Evolutionary conservation across 805 yeast genomes (phyloP).

Genomic region (Candida vartiovaarae): DNA sequence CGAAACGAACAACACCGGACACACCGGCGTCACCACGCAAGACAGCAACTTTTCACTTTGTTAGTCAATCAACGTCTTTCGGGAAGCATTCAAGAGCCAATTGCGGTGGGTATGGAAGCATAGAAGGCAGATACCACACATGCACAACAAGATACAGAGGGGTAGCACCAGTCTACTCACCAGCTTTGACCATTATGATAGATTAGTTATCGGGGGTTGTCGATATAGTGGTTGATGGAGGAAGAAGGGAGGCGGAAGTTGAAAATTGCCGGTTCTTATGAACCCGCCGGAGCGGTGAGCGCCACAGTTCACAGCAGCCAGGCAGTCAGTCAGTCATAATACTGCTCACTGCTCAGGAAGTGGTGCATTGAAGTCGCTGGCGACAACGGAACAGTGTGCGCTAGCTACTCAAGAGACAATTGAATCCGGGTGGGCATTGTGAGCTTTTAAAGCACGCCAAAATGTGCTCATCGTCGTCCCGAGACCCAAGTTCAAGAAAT

Average conservation of each 20-base stretch:
- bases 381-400: no score
- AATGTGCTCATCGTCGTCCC: no score
- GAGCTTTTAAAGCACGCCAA: no score
- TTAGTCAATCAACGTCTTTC: neutral
- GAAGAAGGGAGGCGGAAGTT: neutral
- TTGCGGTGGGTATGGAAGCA: no score
- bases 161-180: conserved; percentile 17
- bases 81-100: no score
- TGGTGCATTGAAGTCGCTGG: no score
- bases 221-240: neutral
- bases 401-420: no score
- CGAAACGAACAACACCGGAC: conserved; percentile 80
- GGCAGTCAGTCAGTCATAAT: no score
- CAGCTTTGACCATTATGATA: conserved; percentile 26
- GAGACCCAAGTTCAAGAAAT: no score
- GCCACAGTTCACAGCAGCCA: no score
- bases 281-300: neutral
- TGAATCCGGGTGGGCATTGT: no score
- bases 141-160: neutral
- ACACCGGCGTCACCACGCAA: conserved; percentile 93
- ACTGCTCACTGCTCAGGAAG: no score
- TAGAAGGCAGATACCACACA: neutral
- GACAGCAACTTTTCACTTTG: conserved; percentile 66
- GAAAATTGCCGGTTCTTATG: conserved; percentile 1
- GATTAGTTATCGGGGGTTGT: neutral